Base-by-base conservation (phyloP, 345 rosid species). In the Pelargonium nanum region DNA sequence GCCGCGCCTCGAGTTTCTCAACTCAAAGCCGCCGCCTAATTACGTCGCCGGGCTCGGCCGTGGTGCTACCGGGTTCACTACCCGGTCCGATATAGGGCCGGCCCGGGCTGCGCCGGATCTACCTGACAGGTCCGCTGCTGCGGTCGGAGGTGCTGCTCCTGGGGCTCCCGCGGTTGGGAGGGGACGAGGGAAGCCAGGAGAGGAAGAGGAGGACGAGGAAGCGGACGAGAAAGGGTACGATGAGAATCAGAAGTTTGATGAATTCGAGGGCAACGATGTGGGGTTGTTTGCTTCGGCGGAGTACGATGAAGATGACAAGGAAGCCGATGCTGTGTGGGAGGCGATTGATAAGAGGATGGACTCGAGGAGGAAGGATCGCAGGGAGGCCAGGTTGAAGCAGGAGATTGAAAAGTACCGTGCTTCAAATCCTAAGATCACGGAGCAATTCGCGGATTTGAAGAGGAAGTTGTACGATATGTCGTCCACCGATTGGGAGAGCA, bases 281-380 rank as follows among this genome's bases (percentile, higher is more conserved):
- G 98, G 97, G n/a, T 76, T 92, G 75, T 92, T 92, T 51, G 89
- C 97, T 8, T 83, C 86, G 0, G 83, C 93, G 0, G 97, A 92
- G 80, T 87, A 89, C 8, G 97, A 92, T 66, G 97, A 92, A 55
- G 95, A 92, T 56, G 98, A 89, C 32, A 87, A 80, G 72, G 97
- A 92, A 65, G 98, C 98, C 2, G 97, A 92, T 78, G 95, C 89
- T 0, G 87, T 92, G 19, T 92, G 96, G 96, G 98, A 89, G 56
- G 85, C 83, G 6, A 83, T 92, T 28, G 95, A 92, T 60, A 68
- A 83, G 78, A 77, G 86, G 67, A 92, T 92, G 95, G 97, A 92
- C 74, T 92, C 84, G 1, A 72, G 98, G 66, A 78, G 98, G 61
- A 92, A 89, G 64, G 93, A 92, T 34, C 28, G 95, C 56, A 77